A percentile compares a stretch with the other conserved stretches of the same genome.
Evolutionary conservation across 805 yeast genomes (phyloP).

Genomic region (Wickerhamiella dianesei): DNA sequence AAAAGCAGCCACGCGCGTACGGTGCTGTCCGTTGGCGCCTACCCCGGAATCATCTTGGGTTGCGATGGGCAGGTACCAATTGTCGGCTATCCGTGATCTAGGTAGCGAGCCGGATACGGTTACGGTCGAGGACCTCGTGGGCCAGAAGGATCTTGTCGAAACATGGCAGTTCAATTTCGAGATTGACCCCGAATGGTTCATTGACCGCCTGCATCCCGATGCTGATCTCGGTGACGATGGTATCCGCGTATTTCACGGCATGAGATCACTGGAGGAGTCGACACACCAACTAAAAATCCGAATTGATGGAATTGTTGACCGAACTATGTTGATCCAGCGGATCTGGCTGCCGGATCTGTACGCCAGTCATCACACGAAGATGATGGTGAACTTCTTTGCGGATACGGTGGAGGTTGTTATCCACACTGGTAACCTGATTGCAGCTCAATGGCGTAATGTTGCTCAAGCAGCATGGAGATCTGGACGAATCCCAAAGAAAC

Average conservation of each 20-base stretch:
- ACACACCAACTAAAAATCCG: neutral
- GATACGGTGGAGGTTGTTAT: neutral
- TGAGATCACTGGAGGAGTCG: neutral
- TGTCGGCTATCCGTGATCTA: neutral
- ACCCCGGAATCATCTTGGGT: too few relatives aligned
- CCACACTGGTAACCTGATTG: neutral
- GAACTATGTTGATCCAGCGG: neutral
- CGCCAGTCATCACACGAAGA: neutral
- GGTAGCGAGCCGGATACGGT: neutral
- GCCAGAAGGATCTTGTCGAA: neutral
- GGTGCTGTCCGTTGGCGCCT: too few relatives aligned
- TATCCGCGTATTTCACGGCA: constrained; percentile 1
- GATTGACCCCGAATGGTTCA: constrained; percentile 1
- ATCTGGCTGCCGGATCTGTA: neutral
- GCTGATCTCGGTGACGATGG: neutral
- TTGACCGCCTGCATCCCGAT: constrained; percentile 1
- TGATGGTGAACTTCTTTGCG: neutral
- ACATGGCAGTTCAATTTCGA: neutral
- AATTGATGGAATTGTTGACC: neutral
- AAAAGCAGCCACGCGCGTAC: neutral
- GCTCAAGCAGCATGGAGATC: constrained; percentile 1
- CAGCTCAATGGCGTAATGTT: constrained; percentile 1
- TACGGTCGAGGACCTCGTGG: neutral
- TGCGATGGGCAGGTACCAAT: neutral
- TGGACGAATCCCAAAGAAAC: neutral